phyloP scores from a whole-genome alignment of 2,329 filamentous ascomycete species.

The Coniochaeta hoffmannii region DNA sequence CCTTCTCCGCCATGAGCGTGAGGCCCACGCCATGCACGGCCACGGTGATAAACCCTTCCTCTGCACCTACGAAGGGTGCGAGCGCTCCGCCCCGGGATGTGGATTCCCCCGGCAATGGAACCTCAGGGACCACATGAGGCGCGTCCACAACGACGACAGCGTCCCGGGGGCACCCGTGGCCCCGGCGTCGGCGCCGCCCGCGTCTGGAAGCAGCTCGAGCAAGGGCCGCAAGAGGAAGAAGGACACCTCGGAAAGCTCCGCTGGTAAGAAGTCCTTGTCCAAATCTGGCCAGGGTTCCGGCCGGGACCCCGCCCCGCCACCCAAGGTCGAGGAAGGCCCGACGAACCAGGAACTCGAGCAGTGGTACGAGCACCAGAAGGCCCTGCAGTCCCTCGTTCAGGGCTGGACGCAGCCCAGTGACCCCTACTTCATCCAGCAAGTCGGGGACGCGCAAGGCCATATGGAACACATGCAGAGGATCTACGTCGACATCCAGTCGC shows the following conservation, averaged over 20 bases:
- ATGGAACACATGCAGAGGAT: conserved; percentile 47
- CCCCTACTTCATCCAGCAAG: conserved; percentile 43
- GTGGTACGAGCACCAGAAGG: conserved; percentile 56
- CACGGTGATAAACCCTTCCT: conserved; percentile 89
- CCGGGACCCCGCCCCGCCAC: conserved; percentile 24
- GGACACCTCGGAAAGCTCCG: conserved; percentile 33
- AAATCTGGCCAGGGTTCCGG: conserved; percentile 27
- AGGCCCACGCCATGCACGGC: conserved; percentile 92
- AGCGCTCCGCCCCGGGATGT: conserved; percentile 72
- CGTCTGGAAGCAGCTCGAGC: conserved; percentile 20
- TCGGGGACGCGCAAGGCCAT: conserved; percentile 42
- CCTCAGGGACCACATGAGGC: conserved; percentile 92
- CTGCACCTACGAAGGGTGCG: conserved; percentile 81
- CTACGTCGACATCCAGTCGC: conserved; percentile 21
- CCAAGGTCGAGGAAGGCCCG: conserved; percentile 14
- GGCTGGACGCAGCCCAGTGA: conserved; percentile 42
- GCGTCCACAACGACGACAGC: conserved; percentile 64
- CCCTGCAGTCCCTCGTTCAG: conserved; percentile 52
- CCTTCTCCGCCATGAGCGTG: conserved; percentile 87
- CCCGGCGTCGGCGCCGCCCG: conserved; percentile 34
- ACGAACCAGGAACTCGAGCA: conserved; percentile 27
- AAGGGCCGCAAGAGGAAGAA: conserved; percentile 54
- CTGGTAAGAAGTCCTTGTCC: conserved; percentile 10
- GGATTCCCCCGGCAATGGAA: conserved; percentile 96
- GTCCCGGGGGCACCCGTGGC: conserved; percentile 3